phyloP scores from a whole-genome alignment of 2,329 filamentous ascomycete genomes.

The Dothidotthia symphoricarpi region DNA sequence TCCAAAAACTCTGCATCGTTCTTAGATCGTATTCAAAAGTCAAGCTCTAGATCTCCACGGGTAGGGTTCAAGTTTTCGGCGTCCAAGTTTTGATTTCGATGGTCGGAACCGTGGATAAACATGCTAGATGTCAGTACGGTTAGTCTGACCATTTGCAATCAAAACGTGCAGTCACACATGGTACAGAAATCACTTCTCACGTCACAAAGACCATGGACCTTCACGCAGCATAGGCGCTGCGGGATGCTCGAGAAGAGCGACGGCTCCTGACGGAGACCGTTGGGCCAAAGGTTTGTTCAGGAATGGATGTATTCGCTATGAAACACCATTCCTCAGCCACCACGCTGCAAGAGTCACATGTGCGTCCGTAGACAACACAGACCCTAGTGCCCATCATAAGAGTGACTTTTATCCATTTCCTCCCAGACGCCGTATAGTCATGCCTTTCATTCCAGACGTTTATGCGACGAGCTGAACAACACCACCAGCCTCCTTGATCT shows the following conservation, averaged over 20 bases:
- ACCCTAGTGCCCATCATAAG: conserved; percentile 29
- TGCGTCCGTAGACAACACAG: conserved; percentile 24
- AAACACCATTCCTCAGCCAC: conserved; percentile 53
- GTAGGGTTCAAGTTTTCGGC: too few relatives aligned
- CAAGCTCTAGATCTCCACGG: too few relatives aligned
- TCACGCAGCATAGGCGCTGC: conserved; percentile 1
- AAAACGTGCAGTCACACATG: too few relatives aligned
- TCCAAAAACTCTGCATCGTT: too few relatives aligned
- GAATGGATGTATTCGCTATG: conserved; percentile 49
- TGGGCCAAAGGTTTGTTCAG: conserved; percentile 48
- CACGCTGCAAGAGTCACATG: conserved; percentile 48
- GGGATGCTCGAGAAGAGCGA: not conserved
- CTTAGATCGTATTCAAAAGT: too few relatives aligned
- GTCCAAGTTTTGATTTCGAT: too few relatives aligned
- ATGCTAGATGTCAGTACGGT: too few relatives aligned
- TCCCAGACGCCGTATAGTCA: conserved; percentile 29
- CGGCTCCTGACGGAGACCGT: conserved; percentile 2
- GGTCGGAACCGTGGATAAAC: too few relatives aligned
- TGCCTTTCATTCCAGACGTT: conserved; percentile 31
- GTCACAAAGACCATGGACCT: conserved; percentile 1
- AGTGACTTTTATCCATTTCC: conserved; percentile 25
- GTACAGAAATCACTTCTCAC: conserved; percentile 2
- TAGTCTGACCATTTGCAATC: too few relatives aligned
- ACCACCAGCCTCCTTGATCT: conserved; percentile 97
- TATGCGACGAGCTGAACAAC: conserved; percentile 94